Base-by-base conservation (phyloP, 306 rosid species). In the Argentina anserina region DNA sequence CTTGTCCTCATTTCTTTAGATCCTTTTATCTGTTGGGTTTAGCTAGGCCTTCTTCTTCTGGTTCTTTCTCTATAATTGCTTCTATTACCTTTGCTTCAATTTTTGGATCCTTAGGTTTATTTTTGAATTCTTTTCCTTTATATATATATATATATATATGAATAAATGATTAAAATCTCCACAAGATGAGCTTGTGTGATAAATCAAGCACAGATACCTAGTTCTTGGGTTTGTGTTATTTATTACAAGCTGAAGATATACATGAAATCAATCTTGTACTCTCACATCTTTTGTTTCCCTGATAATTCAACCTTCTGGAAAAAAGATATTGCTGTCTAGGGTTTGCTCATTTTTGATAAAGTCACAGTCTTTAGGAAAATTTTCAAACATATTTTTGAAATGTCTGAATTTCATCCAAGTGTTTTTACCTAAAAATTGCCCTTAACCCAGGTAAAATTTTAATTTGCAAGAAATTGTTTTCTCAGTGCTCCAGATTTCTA, bases 1-100 rank as follows among this genome's bases (percentile, higher is more conserved):
- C 74, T 80, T 79, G 83, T 75, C 82, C 47, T 65, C 72, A 42
- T 81, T 6, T 72, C 84, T 73, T 86, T 86, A 23, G 18, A 50
- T 40, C 40, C 41, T 75, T 68, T 77, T 70, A 72, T 79, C 85
- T 81, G 77, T 73, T 9, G 83, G 96, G 77, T 84, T 69, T 79
- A 34, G 37, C 37, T 40, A 65, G 23, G 73, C 40, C 61, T 75
- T 83, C 79, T 42, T 63, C 45, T 20, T 63, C 29, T 46, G 18
- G 17, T 0, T 26, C 12, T 43, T 12, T 43, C 53, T 28, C 41
- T 36, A 43, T 7, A 20, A 18, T 47, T 36, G 23, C 73, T 31
- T 68, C 59, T 68, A 4, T 47, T 42, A 17, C 10, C 56, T 66
- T 67, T 43, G 5, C 34, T 67, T 67, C 72, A 66, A 49, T 45